Conservation (phyloP, 1,284 basidiomycete species). For the Hemileia vastatrix region DNA sequence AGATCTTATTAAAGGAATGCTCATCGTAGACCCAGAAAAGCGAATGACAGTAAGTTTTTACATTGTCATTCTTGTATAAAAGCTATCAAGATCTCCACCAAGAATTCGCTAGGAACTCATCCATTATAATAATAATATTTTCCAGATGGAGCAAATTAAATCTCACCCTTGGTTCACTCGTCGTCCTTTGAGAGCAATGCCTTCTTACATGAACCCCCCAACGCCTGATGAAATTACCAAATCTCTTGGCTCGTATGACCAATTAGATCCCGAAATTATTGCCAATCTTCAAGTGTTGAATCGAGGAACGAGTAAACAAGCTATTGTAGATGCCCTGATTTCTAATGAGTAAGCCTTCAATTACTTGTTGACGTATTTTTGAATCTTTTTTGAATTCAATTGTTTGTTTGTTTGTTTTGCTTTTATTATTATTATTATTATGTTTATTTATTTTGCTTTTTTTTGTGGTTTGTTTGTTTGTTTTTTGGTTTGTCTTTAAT, state of each 20-base stretch:
- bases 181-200: constrained; percentile 52
- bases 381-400: no score
- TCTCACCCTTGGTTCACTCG: constrained; percentile 79
- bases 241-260: constrained; percentile 54
- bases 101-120: neutral
- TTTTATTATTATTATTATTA: no score
- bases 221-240: constrained; percentile 59
- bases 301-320: constrained; percentile 62
- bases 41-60: constrained; percentile 64
- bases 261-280: constrained; percentile 81
- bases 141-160: constrained; percentile 70
- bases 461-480: neutral
- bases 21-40: constrained; percentile 67
- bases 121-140: constrained; percentile 1
- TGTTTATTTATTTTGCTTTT: no score
- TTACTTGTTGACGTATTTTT: no score
- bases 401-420: no score
- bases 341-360: constrained; percentile 19
- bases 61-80: neutral
- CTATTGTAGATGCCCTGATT: constrained; percentile 58
- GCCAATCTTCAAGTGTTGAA: constrained; percentile 83
- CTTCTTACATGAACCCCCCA: constrained; percentile 48
- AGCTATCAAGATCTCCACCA: neutral
- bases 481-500: constrained; percentile 50
- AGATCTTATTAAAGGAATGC: constrained; percentile 77